Evolutionary conservation across 2,329 filamentous ascomycete genomes (phyloP), one percentile per base, ranked within the genome.

Genomic region (Diaporthe australafricana): DNA sequence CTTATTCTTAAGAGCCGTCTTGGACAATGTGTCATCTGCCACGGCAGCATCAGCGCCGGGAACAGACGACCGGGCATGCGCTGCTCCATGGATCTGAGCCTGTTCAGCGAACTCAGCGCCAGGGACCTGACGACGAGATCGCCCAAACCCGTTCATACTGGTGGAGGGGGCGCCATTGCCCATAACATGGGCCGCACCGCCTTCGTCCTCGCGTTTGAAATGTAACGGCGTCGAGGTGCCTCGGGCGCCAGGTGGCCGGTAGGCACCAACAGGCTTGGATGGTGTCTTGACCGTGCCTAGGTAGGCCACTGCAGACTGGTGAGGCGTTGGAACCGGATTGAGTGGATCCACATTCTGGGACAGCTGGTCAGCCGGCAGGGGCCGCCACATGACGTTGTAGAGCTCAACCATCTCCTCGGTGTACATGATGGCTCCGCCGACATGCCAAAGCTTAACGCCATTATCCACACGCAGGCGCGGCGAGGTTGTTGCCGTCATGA

Each of bases 171-270:
- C 88, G 35, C 94, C 94, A 75, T 96, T 96, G 81, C 93, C 92
- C 77, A 91, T 88, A 72, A 94, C 86, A 79, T 95, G 97, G 8
- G 96, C 95, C 11, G 80, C 93, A 68, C 96, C 96, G 67, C 96
- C 96, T 83, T 99, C 94, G 75, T 99, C 96, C 82, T 99, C 96
- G 71, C 96, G 94, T 87, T 97, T 97, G 87, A 98, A 99, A 77
- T 96, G 94, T 74, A 98, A 87, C 12, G 96, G 96, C 0, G 96
- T 98, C 68, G 91, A 89, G 74, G 93, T 91, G 67, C 96, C 96
- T 76, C 96, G 93, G 35, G 96, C 96, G 76, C 96, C 96, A 3
- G 96, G 96, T 48, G 96, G 96, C 57, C 96, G 92, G 81, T 99
- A 99, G 3, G 96, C 96, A 76, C 96, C 96, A n/a, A 94, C 95